Conservation (phyloP, 2,329 filamentous ascomycete species). For the Fusarium verrucosum region DNA sequence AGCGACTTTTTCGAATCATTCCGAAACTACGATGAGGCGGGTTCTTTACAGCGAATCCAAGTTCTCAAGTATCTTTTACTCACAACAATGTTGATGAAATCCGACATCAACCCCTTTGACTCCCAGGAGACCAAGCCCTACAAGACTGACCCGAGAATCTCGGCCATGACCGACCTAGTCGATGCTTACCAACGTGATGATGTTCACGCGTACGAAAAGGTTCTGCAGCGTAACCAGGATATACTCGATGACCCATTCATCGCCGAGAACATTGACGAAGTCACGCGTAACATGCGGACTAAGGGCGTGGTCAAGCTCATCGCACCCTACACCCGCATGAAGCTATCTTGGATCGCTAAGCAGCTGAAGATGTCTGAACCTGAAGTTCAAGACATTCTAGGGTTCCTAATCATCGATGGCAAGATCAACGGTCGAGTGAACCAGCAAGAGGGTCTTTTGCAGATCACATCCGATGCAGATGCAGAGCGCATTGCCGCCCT, state of each 20-base stretch:
- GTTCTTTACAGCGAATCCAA: slow-evolving; percentile 94
- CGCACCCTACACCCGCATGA: slow-evolving; percentile 93
- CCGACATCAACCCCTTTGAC: slow-evolving; percentile 98
- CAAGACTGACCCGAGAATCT: slow-evolving; percentile 92
- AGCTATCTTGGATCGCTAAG: slow-evolving; percentile 84
- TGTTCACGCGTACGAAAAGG: slow-evolving; percentile 88
- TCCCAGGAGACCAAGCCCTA: slow-evolving; percentile 99
- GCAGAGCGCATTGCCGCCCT: slow-evolving; percentile 78
- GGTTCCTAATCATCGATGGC: slow-evolving; percentile 90
- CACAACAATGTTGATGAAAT: slow-evolving; percentile 98
- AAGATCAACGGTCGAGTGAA: slow-evolving; percentile 90
- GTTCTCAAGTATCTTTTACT: slow-evolving; percentile 96
- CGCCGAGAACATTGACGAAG: slow-evolving; percentile 98
- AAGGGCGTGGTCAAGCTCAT: slow-evolving; percentile 94
- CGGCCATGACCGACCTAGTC: slow-evolving; percentile 96
- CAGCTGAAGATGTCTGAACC: slow-evolving; percentile 84
- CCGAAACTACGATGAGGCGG: slow-evolving; percentile 98
- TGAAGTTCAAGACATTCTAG: slow-evolving; percentile 95
- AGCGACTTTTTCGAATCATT: slow-evolving; percentile 99
- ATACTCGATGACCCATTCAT: slow-evolving; percentile 94
- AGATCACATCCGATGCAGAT: slow-evolving; percentile 79
- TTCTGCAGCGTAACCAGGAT: slow-evolving; percentile 87
- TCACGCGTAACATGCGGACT: slow-evolving; percentile 96
- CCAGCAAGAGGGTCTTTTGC: slow-evolving; percentile 83
- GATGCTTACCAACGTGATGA: slow-evolving; percentile 97